These are phyloP conservation scores for Camellia sinensis DNA, from an alignment of 148 eudicot species.

Conservation along the genomic window DNA sequence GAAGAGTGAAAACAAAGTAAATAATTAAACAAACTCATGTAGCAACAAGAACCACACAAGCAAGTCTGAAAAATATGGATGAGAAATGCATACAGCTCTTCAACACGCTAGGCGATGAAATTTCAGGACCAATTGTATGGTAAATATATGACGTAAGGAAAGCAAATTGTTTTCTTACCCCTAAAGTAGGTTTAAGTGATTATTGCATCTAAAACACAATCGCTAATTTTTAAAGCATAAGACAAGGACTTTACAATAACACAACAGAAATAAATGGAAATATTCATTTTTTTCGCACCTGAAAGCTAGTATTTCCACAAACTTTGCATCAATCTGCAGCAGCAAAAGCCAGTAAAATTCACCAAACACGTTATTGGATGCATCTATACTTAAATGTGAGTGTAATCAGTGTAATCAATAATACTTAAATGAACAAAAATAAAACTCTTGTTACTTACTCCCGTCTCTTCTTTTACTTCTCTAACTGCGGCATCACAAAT, in stretches of 20 bases:
- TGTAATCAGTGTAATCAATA: neutral
- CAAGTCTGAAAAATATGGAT: neutral
- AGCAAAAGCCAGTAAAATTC: conserved; percentile 3
- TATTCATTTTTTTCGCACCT: conserved; percentile 36
- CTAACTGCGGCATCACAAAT: conserved; percentile 58
- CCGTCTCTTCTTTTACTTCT: conserved; percentile 81
- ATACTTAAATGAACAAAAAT: neutral
- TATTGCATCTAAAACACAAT: neutral
- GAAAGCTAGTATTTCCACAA: conserved; percentile 61
- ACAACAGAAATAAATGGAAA: neutral
- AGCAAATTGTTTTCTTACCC: neutral
- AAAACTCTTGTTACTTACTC: conserved; percentile 39
- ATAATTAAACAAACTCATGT: neutral
- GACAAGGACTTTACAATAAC: neutral
- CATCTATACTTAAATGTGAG: neutral
- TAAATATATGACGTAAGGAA: neutral
- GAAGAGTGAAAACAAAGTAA: neutral
- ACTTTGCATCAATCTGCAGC: conserved; percentile 61
- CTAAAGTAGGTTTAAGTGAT: neutral
- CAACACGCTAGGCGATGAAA: neutral
- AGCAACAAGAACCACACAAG: neutral
- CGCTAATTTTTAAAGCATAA: neutral
- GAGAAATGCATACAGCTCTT: conserved; percentile 3
- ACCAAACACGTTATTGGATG: neutral
- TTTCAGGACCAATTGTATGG: neutral